Conservation (phyloP, 2,329 filamentous ascomycete genomes). For the Fusarium newnesense region DNA sequence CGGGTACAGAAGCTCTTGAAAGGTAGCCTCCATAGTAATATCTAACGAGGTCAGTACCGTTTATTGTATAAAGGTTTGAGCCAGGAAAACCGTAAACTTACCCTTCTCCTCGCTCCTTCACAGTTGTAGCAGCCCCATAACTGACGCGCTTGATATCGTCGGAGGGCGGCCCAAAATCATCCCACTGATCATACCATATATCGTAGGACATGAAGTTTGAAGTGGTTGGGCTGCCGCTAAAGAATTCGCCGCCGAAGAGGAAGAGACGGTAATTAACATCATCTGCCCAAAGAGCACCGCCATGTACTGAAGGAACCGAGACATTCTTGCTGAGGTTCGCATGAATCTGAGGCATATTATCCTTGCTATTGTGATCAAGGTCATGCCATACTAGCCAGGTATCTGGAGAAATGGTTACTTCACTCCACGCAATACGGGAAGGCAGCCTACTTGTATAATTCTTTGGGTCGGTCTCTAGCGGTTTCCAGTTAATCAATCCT, state of each 20-base stretch:
- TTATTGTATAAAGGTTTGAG: not conserved
- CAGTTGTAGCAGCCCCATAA: not conserved
- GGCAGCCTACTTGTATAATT: not conserved
- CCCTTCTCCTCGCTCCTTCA: not conserved
- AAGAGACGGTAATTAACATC: not conserved
- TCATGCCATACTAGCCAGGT: not conserved
- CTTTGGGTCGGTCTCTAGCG: not conserved
- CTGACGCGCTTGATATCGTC: not conserved
- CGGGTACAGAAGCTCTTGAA: not conserved
- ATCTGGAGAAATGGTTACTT: not conserved
- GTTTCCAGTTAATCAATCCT: slow-evolving; percentile 1
- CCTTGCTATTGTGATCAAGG: slow-evolving; percentile 3
- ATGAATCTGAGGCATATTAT: slow-evolving; percentile 1
- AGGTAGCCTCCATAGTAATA: not conserved
- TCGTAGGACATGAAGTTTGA: not conserved
- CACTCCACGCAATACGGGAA: too few species aligned
- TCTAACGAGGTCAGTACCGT: not conserved
- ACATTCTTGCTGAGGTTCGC: slow-evolving; percentile 5
- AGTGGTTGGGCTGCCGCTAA: not conserved
- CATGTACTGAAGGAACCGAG: not conserved
- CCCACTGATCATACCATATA: not conserved
- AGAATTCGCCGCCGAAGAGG: not conserved
- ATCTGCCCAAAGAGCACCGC: not conserved
- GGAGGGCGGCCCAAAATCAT: not conserved
- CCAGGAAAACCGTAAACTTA: not conserved